Evolutionary conservation across 495 filamentous ascomycete genomes (phyloP), one percentile per base, ranked within the genome.

Genomic region (Penicillium maclennaniae): DNA sequence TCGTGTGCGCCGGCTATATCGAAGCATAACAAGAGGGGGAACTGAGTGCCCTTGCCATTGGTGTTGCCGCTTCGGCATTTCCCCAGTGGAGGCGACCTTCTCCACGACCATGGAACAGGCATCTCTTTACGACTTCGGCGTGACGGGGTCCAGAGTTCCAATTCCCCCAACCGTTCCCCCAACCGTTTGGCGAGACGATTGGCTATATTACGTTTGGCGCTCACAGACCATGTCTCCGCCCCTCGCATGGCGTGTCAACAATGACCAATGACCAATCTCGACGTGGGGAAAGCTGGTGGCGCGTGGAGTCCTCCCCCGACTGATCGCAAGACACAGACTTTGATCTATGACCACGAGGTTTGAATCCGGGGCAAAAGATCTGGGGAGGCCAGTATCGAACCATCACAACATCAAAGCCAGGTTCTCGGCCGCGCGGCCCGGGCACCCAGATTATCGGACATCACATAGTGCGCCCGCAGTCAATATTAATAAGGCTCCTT

Each of bases 201-300:
- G 46, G 43, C 31, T 19, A 0, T 4, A 8, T 6, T 16, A 28
- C 10, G 10, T 8, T 7, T 34, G 47, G 8, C 34, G 55, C 60
- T 60, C 60, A 62, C 60, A 53, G 60, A 53, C 60, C 60, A 63
- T 60, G 60, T 60, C 47, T 60, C 56, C 56, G 48, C 55, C 59
- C 60, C 60, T 62, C 60, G 60, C 56, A 60, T 63, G 60, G 60
- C 56, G 60, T 62, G 19, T 26, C 43, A 20, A 6, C 46, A 2
- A 48, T 46, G 40, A 38, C 60, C 60, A 63, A 63, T 63, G 43
- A 54, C 47, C 53, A 27, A 46, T 44, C 0, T 4, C 1, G 19
- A 7, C 16, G 53, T 63, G 60, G 60, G 47, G 53, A 51, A 51
- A 53, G 16, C 48, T 59, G 59, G 59, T 49, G 59, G 55, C 50